A percentile compares a stretch with the other conserved stretches of the same genome.
phyloP scores from a whole-genome alignment of 2,329 filamentous ascomycete genomes.

The Periconia sp. region DNA sequence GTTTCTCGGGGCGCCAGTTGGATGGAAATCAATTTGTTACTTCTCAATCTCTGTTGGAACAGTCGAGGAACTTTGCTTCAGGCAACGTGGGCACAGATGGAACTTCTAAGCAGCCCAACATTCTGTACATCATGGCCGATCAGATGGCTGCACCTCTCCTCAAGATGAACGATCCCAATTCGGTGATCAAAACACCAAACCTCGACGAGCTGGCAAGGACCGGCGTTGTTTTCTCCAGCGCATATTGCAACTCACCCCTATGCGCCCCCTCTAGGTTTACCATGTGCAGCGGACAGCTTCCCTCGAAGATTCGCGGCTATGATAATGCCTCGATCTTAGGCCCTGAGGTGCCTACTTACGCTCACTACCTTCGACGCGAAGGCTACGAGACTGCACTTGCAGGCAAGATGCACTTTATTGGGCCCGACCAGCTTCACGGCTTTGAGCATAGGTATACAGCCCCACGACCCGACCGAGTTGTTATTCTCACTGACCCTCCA shows the following conservation, averaged over 20 bases:
- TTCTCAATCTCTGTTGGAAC: constrained; percentile 32
- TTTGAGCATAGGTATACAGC: constrained; percentile 71
- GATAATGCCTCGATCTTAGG: constrained; percentile 88
- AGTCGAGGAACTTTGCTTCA: constrained; percentile 33
- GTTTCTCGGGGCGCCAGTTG: constrained; percentile 15
- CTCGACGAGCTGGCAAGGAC: constrained; percentile 80
- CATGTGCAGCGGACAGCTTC: constrained; percentile 90
- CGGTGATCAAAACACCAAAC: constrained; percentile 90
- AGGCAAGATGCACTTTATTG: constrained; percentile 97
- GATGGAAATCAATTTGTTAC: constrained; percentile 30
- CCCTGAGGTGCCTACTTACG: constrained; percentile 87
- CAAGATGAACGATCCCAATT: constrained; percentile 88
- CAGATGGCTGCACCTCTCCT: constrained; percentile 89
- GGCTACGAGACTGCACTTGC: constrained; percentile 91
- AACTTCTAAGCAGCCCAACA: constrained; percentile 65
- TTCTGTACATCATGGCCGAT: constrained; percentile 95
- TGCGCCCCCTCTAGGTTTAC: constrained; percentile 93
- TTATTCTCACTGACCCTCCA: constrained; percentile 3
- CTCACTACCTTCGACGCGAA: constrained; percentile 83
- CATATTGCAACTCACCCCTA: constrained; percentile 91
- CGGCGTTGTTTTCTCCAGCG: constrained; percentile 89
- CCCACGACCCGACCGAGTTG: too few relatives aligned
- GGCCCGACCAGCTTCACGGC: constrained; percentile 86
- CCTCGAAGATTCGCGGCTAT: constrained; percentile 88
- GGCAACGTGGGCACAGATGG: constrained; percentile 15